A percentile compares a stretch with the other conserved stretches of the same genome.
Conservation (phyloP, 2,329 filamentous ascomycete species). For the Trichoderma harzianum region DNA sequence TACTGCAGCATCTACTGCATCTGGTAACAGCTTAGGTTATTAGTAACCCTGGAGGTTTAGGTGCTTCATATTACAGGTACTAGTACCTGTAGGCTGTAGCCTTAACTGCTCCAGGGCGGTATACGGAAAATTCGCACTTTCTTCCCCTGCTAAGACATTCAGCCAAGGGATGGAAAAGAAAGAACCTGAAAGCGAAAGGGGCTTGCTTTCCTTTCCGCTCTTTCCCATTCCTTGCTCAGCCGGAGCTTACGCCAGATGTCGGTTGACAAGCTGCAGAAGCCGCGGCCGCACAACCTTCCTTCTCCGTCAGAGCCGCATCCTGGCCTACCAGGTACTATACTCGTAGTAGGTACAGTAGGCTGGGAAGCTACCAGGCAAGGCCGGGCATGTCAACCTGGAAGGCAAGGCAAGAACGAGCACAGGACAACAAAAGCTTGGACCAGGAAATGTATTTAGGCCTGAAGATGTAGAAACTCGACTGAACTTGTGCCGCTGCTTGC, state of each 20-base stretch:
- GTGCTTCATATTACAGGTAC: too few species aligned
- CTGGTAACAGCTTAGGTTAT: not conserved
- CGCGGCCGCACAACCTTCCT: not conserved
- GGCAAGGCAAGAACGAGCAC: not conserved
- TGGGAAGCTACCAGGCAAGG: not conserved
- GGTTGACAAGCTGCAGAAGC: not conserved
- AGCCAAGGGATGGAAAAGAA: not conserved
- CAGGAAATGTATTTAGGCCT: not conserved
- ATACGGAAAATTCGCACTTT: not conserved
- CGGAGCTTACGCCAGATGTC: not conserved
- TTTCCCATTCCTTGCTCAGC: not conserved
- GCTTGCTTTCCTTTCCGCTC: not conserved
- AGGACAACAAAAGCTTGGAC: not conserved
- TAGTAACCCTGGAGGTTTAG: too few species aligned
- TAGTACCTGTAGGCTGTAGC: too few species aligned
- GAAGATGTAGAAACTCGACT: not conserved
- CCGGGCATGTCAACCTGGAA: too few species aligned
- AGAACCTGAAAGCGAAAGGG: not conserved
- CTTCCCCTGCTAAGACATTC: not conserved
- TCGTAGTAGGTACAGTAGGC: too few species aligned
- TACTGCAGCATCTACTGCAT: not conserved
- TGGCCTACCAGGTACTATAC: not conserved
- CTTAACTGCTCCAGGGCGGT: too few species aligned
- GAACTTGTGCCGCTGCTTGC: not conserved
- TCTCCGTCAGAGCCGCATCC: not conserved